Percentiles rank a stretch among this genome's conserved stretches.
phyloP scores from a whole-genome alignment of 140 eudicot species.

The Ambrosia hybrid region DNA sequence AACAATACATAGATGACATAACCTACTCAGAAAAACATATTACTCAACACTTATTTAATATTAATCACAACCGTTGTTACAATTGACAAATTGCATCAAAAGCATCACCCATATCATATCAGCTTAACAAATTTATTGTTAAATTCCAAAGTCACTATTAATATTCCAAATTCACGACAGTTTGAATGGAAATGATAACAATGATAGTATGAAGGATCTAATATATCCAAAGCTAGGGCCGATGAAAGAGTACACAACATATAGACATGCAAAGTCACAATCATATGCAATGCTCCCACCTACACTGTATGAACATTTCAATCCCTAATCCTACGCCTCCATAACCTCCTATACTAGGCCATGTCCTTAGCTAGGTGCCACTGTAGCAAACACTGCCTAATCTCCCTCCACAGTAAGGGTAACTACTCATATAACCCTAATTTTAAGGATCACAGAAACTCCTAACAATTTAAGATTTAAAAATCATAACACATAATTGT shows the following conservation, averaged over 20 bases:
- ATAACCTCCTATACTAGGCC: too few relatives aligned
- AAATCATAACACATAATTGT: neutral
- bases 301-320: too few relatives aligned
- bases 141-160: neutral
- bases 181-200: neutral
- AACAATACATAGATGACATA: neutral
- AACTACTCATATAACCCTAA: constrained; percentile 3
- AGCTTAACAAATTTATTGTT: neutral
- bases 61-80: neutral
- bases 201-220: neutral
- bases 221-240: neutral
- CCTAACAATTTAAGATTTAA: neutral
- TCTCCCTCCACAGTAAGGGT: too few relatives aligned
- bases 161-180: neutral
- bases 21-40: neutral
- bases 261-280: too few relatives aligned
- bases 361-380: too few relatives aligned
- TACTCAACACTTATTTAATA: constrained; percentile 3
- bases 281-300: too few relatives aligned
- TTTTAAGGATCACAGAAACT: neutral
- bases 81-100: neutral
- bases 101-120: neutral
- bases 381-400: too few relatives aligned
- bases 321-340: too few relatives aligned
- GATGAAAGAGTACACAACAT: too few relatives aligned